A percentile compares a stretch with the other conserved stretches of the same genome.
phyloP scores from a whole-genome alignment of 352 stramenopile genomes.

The Globisporangium paroecandrum region DNA sequence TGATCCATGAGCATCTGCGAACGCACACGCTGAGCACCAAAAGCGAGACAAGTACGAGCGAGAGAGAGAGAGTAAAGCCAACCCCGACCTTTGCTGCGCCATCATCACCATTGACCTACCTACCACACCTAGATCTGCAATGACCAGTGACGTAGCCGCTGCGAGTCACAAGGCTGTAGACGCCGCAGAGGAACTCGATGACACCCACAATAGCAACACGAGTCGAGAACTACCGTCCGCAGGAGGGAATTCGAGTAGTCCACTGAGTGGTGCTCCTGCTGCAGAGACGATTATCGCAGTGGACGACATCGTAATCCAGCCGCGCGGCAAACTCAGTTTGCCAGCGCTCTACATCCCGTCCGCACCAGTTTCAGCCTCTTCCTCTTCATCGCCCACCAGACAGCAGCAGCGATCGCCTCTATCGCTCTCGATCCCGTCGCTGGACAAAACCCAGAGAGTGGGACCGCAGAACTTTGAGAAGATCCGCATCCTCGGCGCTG shows the following conservation, averaged over 20 bases:
- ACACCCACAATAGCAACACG: not conserved
- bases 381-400: not conserved
- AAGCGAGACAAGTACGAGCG: not conserved
- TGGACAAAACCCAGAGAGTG: conserved; percentile 18
- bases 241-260: not conserved
- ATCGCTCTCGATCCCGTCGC: conserved; percentile 11
- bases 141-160: not conserved
- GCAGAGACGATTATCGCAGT: not conserved
- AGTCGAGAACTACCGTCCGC: not conserved
- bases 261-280: not conserved
- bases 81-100: not conserved
- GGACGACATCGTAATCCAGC: conserved; percentile 5
- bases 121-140: not conserved
- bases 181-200: not conserved
- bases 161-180: not conserved
- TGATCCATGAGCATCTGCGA: not conserved
- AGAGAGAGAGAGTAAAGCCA: not conserved
- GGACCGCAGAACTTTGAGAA: conserved; percentile 53
- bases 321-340: not conserved
- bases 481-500: conserved; percentile 38
- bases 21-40: not conserved
- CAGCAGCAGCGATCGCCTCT: not conserved
- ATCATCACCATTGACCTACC: not conserved
- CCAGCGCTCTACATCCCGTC: not conserved
- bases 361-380: not conserved